Base-by-base conservation (phyloP, 2,329 filamentous ascomycete species). In the Diaporthe ilicicola region DNA sequence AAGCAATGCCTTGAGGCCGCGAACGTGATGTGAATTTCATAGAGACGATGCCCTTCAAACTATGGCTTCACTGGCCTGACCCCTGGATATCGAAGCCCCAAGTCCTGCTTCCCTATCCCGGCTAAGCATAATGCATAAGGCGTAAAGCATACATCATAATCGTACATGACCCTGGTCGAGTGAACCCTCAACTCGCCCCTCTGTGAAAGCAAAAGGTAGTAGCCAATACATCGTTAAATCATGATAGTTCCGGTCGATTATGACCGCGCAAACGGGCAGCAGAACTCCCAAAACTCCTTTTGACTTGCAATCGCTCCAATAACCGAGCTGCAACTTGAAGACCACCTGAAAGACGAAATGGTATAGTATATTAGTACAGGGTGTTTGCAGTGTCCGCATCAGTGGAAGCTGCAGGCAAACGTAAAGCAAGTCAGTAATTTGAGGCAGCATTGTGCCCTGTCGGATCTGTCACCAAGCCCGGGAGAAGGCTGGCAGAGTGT, bases 111-210 rank as follows among this genome's bases (percentile, higher is more conserved):
- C 42, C 37, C 53, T 50, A 39, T 17, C 29, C 10, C 50, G 7
- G 51, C 22, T 27, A 42, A 48, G 66, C 53, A 24, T 68, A 50
- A 59, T 51, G 66, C 53, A 22, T 68, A 39, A 69, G 37, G 51
- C 53, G 15, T 70, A 53, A 61, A 15, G 44, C 70, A 71, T 71
- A 55, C 69, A 68, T 71, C 70, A 22, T 70, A 61, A 70, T 72
- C 67, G 46, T 66, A 67, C 56, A 69, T 54, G 24, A 54, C 37
- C 59, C 10, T 29, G 37, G 59, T 13, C 3, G 42, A 50, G 65
- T 15, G 51, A 24, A 24, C 10, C 39, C 27, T 37, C 39, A 56
- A 42, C 39, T 37, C 42, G 17, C 13, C 37, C 32, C 42, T 22
- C 17, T 29, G 27, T 39, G 19, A 29, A 22, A 42, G 32, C 24